Base-by-base conservation (phyloP, 2,329 filamentous ascomycete genomes). In the Colletotrichum sp. region DNA sequence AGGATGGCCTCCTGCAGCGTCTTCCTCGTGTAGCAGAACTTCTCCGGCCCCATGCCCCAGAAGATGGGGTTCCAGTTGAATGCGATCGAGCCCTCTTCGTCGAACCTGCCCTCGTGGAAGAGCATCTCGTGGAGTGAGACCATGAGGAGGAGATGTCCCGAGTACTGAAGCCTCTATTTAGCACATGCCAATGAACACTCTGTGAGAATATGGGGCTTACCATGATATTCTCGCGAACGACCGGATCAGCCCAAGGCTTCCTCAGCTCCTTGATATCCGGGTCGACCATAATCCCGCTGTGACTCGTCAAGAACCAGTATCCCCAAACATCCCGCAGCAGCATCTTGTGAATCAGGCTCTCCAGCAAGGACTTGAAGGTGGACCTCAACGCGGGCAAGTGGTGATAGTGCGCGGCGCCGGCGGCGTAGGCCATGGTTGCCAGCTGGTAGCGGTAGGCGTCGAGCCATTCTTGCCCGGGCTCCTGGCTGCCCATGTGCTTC, bases 61-160 rank as follows among this genome's bases (percentile, higher is more conserved):
- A 84, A 85, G 0, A 87, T 15, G 1, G 85, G 85, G 60, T 84
- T 78, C 84, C 84, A 87, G n/a, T 80, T 48, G 67, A 87, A 87
- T 2, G 77, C 77, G 30, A 87, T 69, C 3, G 80, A 79, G 2
- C 76, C 81, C 3, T 79, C 77, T 48, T 80, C 76, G 70, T 86
- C 85, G 71, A 84, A 86, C 66, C 80, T 79, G 64, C 86, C 83
- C 66, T 87, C 84, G 66, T 86, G 80, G 70, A 87, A 86, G 2
- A 87, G 79, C 85, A 87, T 87, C 2, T 78, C 82, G 78, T 85
- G 86, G 10, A 87, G 77, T 10, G 80, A 82, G 4, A 80, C 80
- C 84, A 87, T 86, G 48, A 86, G 73, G 13, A 86, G 79, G 25
- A 86, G 74, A 77, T 87, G 84, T 2, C 85, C 85, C 32, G 80